Conservation (phyloP, 768 basidiomycete species). For the Lactifluus pinguis region DNA sequence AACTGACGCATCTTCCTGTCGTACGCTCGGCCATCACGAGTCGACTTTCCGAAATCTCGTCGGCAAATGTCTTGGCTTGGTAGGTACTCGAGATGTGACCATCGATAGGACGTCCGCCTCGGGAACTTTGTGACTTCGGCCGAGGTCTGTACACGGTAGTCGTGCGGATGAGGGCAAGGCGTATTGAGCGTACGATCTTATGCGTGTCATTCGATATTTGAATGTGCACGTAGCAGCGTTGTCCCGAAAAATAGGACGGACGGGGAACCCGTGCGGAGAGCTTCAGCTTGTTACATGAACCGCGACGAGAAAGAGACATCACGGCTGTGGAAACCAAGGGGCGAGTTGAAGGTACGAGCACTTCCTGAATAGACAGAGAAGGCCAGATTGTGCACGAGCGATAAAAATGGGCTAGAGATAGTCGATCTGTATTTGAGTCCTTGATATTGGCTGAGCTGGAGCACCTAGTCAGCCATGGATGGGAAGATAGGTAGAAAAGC, state of each 20-base stretch:
- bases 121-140: constrained; percentile 28
- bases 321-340: constrained; percentile 51
- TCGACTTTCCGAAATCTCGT: constrained; percentile 54
- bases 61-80: constrained; percentile 50
- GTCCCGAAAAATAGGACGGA: constrained; percentile 73
- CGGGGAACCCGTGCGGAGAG: constrained; percentile 64
- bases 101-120: constrained; percentile 17
- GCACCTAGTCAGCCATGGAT: neutral
- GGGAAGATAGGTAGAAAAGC: constrained; percentile 24
- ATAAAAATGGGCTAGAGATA: constrained; percentile 86
- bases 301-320: constrained; percentile 52
- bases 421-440: constrained; percentile 45
- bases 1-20: constrained; percentile 62
- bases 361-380: constrained; percentile 48
- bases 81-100: constrained; percentile 47
- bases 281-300: constrained; percentile 39
- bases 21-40: constrained; percentile 60
- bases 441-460: constrained; percentile 67
- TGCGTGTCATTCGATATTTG: constrained; percentile 58
- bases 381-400: constrained; percentile 77
- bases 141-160: constrained; percentile 57
- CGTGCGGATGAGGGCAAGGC: constrained; percentile 55
- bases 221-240: constrained; percentile 60
- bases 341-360: constrained; percentile 51
- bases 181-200: constrained; percentile 56